These are phyloP conservation scores for Massospora cicadina DNA, from an alignment of 371 early-diverging fungal genomes.

Conservation along the genomic window DNA sequence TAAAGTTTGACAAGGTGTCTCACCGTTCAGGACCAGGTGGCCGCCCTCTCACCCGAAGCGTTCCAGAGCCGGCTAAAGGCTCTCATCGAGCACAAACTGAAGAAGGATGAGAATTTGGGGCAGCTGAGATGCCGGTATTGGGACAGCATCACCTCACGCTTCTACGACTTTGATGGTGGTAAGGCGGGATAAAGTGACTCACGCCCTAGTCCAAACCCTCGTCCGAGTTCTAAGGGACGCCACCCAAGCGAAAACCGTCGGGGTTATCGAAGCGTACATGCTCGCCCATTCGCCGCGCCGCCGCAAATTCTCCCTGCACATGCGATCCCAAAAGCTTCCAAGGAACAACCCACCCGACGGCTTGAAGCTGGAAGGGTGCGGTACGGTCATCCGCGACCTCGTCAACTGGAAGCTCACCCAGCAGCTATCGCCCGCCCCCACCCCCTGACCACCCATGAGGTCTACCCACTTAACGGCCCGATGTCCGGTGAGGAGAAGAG, in stretches of 20 bases:
- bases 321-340: slow-evolving; percentile 6
- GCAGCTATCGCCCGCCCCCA: background rate
- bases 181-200: slow-evolving; percentile 6
- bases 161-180: slow-evolving; percentile 65
- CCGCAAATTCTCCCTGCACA: slow-evolving; percentile 4
- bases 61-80: slow-evolving; percentile 56
- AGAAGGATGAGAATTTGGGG: slow-evolving; percentile 70
- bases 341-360: background rate
- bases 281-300: background rate
- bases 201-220: slow-evolving; percentile 5
- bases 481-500: background rate
- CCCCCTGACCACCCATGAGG: background rate
- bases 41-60: slow-evolving; percentile 45
- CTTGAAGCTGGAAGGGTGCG: background rate
- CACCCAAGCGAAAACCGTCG: background rate
- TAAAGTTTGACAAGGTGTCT: slow-evolving; percentile 1
- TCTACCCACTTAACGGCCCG: background rate
- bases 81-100: slow-evolving; percentile 45
- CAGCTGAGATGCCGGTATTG: slow-evolving; percentile 63
- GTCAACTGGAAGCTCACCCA: background rate
- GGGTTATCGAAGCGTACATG: background rate
- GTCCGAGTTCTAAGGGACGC: background rate
- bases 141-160: slow-evolving; percentile 54
- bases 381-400: background rate
- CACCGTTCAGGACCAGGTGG: slow-evolving; percentile 22